Evolutionary conservation across 306 rosid species (phyloP), one percentile per base, ranked within the genome.

Genomic region (Quercus glauca): DNA sequence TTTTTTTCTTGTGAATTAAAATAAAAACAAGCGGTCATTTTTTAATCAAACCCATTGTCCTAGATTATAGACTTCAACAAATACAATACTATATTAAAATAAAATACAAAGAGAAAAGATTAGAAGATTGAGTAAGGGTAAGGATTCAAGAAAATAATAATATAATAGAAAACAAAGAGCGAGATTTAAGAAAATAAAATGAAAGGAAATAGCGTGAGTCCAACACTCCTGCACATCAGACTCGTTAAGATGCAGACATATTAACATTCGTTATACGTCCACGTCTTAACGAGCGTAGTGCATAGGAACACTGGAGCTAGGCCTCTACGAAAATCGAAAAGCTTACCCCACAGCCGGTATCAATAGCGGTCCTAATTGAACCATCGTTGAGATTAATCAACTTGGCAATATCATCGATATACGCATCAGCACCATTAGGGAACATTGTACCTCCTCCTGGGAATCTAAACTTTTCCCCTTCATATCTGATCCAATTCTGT

Each of bases 381-480:
- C 97, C 96, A 29, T 88, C 86, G 7, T 59, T 76, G 37, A 94
- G 91, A 81, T 82, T 76, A 6, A 94, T 86, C 13, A 92, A 31
- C 52, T 73, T 72, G 0, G 85, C 96, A 5, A 94, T 94, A 58
- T 92, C 92, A 41, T 90, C 94, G 18, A 94, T 94, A n/a, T 94
- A 94, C 19, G 91, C 90, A 56, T 84, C 97, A 2, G 97, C 98
- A 33, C 98, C 98, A 43, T 84, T 21, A 0, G 96, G 97, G 31
- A 94, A 94, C 98, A 89, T 94, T 21, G 97, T 94, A 13, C 98
- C 98, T 6, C 98, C 97, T 0, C 98, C 96, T 3, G 96, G 98
- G 55, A 94, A 94, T 41, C 83, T 60, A 65, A 94, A 92, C 81
- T 67, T 76, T 5, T 94, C 91, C 0, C 92, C 97, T 72, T 92